Base-by-base conservation (phyloP, 2,329 filamentous ascomycete genomes). In the Penicillium sp. region DNA sequence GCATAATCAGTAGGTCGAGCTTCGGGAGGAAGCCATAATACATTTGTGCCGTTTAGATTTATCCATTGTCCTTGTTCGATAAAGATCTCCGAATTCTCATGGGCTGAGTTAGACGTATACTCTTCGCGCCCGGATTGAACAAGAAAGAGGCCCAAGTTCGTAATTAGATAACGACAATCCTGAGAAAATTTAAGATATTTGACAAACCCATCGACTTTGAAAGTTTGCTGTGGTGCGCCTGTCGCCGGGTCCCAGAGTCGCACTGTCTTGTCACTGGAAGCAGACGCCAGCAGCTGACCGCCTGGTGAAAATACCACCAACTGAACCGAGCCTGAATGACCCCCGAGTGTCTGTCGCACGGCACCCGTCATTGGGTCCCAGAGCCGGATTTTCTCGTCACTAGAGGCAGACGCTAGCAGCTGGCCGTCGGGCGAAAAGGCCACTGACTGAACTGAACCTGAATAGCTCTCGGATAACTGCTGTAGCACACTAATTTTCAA, bases 271-370 rank as follows among this genome's bases (percentile, higher is more conserved):
- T 58, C 54, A 26, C 37, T 5, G 26, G 59, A 65, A 34, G 29
- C 55, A 21, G 58, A 62, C 31, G 62, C 62, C 19, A 66, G 14
- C n/a, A 56, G 47, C 50, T 50, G 39, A 34, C 65, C 58, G 43
- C 69, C 62, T 44, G 51, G 51, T n/a, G 55, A 57, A 36, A 57
- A 54, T 9, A 37, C 39, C 31, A 57, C 28, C 11, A 51, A 52
- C 1, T 24, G 46, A 52, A 70, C 59, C 8, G 0, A 39, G n/a
- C 39, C 8, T 26, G 44, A 43, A 40, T 50, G 34, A 23, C 42
- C 48, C 28, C 48, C 43, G 3, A 56, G 44, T 10, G 29, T 45
- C 45, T 40, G 45, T 5, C 18, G 48, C 1, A 48, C n/a, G 9
- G 16, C 24, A 16, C 52, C 48, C 6, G 43, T 51, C 3, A 13